Evolutionary conservation across 441 rosid genomes (phyloP).

Genomic region (Gossypium gossypioides): DNA sequence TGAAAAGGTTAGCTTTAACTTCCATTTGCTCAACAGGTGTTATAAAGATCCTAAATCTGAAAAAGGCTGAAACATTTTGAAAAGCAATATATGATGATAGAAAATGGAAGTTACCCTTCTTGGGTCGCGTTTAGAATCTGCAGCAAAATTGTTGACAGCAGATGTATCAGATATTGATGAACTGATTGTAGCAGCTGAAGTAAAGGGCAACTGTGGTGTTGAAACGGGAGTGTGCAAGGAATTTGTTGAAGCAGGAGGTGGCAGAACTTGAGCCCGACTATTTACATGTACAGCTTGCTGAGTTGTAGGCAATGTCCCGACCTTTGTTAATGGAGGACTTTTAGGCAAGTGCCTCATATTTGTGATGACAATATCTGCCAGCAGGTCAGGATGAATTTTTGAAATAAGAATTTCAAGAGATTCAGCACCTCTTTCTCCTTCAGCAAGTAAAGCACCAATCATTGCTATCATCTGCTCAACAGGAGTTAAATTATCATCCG

Average conservation of each 20-base stretch:
- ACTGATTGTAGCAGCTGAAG: constrained; percentile 32
- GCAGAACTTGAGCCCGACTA: constrained; percentile 40
- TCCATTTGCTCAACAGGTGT: not conserved
- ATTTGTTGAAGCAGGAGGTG: constrained; percentile 30
- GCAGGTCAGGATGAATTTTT: constrained; percentile 61
- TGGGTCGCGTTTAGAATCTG: constrained; percentile 90
- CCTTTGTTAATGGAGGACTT: constrained; percentile 48
- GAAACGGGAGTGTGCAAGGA: constrained; percentile 25
- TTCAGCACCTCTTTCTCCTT: constrained; percentile 98
- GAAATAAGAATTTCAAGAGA: constrained; percentile 91
- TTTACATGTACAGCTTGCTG: constrained; percentile 34
- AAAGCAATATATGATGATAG: constrained; percentile 7
- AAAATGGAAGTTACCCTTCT: constrained; percentile 58
- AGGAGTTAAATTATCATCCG: constrained; percentile 69
- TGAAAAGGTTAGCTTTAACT: constrained; percentile 31
- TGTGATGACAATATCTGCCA: constrained; percentile 94
- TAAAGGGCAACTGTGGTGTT: constrained; percentile 29
- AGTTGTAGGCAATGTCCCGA: constrained; percentile 30
- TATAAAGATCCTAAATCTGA: not conserved
- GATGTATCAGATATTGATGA: constrained; percentile 41
- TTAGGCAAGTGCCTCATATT: constrained; percentile 97
- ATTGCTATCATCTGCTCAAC: constrained; percentile 96
- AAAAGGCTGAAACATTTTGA: not conserved
- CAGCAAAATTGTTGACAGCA: constrained; percentile 25
- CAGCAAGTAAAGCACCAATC: constrained; percentile 99